These are phyloP conservation scores for Apophysomyces ossiformis DNA, from an alignment of 371 early-diverging fungal species.

Conservation along the genomic window DNA sequence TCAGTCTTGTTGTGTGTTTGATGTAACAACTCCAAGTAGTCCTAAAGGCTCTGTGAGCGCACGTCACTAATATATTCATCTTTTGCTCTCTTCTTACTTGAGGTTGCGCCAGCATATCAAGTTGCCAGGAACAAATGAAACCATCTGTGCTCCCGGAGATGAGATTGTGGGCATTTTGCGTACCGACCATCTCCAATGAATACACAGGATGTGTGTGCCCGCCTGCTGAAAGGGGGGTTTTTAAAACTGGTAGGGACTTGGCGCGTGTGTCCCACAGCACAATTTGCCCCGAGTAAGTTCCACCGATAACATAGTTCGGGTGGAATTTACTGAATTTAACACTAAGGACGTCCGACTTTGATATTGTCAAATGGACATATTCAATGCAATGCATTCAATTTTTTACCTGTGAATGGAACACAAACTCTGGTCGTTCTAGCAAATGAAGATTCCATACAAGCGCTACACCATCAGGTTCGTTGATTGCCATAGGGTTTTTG, in stretches of 20 bases:
- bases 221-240: conserved; percentile 86
- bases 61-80: neutral
- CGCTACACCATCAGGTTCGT: conserved; percentile 94
- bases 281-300: conserved; percentile 97
- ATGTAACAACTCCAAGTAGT: conserved; percentile 80
- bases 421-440: conserved; percentile 91
- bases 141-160: conserved; percentile 95
- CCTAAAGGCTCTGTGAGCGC: conserved; percentile 42
- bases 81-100: conserved; percentile 48
- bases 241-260: conserved; percentile 81
- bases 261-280: conserved; percentile 96
- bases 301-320: conserved; percentile 90
- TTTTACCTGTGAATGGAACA: conserved; percentile 83
- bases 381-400: neutral
- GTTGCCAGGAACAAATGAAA: conserved; percentile 93
- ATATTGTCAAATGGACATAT: neutral
- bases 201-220: conserved; percentile 98
- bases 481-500: conserved; percentile 82
- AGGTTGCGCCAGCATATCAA: conserved; percentile 96
- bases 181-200: conserved; percentile 87
- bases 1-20: conserved; percentile 82
- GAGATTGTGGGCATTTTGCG: conserved; percentile 92
- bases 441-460: conserved; percentile 93
- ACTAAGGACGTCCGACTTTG: conserved; percentile 89
- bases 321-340: conserved; percentile 91